Base-by-base conservation (phyloP, 345 rosid genomes). In the Eucalyptus lansdowneana region DNA sequence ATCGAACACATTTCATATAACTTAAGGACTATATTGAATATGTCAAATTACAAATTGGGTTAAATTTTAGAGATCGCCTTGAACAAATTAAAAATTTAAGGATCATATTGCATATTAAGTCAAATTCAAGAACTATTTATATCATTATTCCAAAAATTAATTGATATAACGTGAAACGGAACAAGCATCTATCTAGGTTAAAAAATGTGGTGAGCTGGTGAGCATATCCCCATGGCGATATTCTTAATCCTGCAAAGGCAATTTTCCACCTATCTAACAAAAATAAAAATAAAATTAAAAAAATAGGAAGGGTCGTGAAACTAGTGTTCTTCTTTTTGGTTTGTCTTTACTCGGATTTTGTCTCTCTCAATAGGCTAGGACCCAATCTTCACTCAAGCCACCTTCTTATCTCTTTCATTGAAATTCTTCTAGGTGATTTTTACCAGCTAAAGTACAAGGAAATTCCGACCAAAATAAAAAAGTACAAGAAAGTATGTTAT, bases 1-100 rank as follows among this genome's bases (percentile, higher is more conserved):
- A 56, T 56, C 1, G 0, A 24, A 56, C 1, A 2, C 24, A 24
- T 54, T 56, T 22, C 62, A 56, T 22, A 56, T 10, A 22, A 1
- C 4, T 56, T 21, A 56, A 5, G 6, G 3, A 56, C 12, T 56
- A 56, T 10, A 19, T 53, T 53, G 11, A 53, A 53, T 19, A 53
- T 53, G 25, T 19, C 25, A 53, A 53, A 53, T 53, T 53, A 8
- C 24, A 53, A 53, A 53, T 19, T 53, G 10, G 24, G 24, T 21
- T 53, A 53, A 53, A 53, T 0, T 53, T 53, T 53, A 53, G 58
- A 8, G 1, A 53, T 24, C 6, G 1, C 1, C 25, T 22, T 24
- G 3, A 56, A 24, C 3, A 22, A 24, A 56, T 56, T 22, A 56
- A 56, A 56, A 9, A 0, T 56, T 56, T 24, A 56, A 9, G 29